Percentiles rank a stretch among this genome's conserved stretches.
Conservation (phyloP, 306 rosid species). For the Senna siamea region DNA sequence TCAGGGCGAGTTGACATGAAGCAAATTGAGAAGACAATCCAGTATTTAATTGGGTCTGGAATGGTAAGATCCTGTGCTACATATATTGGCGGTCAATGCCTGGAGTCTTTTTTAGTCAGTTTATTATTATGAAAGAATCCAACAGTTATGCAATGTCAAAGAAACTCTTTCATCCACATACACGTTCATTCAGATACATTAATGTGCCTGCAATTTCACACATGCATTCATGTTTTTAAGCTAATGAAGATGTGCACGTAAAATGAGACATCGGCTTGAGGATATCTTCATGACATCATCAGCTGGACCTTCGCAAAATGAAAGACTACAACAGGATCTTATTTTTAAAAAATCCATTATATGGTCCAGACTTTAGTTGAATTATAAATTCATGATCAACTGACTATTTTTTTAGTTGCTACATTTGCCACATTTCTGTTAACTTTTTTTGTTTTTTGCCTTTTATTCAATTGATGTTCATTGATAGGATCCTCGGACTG, state of each 20-base stretch:
- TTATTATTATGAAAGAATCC: not conserved
- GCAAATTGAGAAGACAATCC: slow-evolving; percentile 72
- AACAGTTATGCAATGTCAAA: not conserved
- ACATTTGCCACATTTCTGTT: not conserved
- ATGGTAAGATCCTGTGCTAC: slow-evolving; percentile 52
- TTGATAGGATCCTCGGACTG: slow-evolving; percentile 63
- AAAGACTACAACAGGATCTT: not conserved
- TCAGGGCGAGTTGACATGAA: slow-evolving; percentile 72
- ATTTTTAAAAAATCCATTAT: not conserved
- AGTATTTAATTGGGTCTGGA: slow-evolving; percentile 71
- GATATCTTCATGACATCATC: too few relatives aligned
- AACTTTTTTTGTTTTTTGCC: too few relatives aligned
- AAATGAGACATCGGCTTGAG: not conserved
- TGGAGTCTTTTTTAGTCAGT: not conserved
- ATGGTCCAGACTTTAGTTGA: slow-evolving; percentile 1
- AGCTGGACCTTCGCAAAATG: not conserved
- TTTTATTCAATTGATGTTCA: not conserved
- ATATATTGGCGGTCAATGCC: not conserved
- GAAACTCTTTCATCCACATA: not conserved
- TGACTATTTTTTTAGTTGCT: not conserved
- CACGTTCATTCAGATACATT: not conserved
- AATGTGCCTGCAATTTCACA: not conserved
- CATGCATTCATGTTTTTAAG: not conserved
- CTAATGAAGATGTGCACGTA: too few relatives aligned
- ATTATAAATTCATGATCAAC: not conserved